phyloP scores from a whole-genome alignment of 176 grass and related monocot species.

The Cymbopogon citratus region DNA sequence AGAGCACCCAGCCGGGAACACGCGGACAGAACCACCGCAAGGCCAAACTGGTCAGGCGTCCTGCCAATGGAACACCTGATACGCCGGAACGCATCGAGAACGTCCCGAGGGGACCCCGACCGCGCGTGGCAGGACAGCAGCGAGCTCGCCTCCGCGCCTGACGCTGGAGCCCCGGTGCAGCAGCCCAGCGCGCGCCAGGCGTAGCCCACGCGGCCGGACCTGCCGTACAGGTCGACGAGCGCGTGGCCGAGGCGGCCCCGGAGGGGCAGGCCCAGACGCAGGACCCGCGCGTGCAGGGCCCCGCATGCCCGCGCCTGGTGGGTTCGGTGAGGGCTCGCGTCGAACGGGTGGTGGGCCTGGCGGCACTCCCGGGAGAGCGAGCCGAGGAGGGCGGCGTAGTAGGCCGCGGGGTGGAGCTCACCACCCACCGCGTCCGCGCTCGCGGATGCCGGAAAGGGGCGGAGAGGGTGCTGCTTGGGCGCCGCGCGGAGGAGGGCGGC shows the following conservation, averaged over 20 bases:
- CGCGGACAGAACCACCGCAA: conserved; percentile 45
- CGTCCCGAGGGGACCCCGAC: conserved; percentile 25
- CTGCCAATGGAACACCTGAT: conserved; percentile 2
- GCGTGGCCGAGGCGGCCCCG: conserved; percentile 16
- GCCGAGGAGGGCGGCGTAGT: conserved; percentile 29
- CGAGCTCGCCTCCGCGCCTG: conserved; percentile 38
- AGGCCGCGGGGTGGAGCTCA: background rate
- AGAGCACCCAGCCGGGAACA: conserved; percentile 28
- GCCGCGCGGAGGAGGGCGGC: background rate
- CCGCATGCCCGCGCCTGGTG: conserved; percentile 28
- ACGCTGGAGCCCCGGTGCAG: background rate
- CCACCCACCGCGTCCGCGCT: background rate
- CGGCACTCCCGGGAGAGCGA: conserved; percentile 30
- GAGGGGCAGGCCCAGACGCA: conserved; percentile 31
- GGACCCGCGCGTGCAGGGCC: conserved; percentile 25
- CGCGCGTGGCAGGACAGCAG: conserved; percentile 37
- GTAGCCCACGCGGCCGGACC: conserved; percentile 26
- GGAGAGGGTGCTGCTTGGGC: background rate
- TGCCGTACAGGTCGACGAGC: conserved; percentile 54
- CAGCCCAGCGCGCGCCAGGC: conserved; percentile 31
- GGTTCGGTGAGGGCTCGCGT: conserved; percentile 1
- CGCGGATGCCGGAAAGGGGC: background rate
- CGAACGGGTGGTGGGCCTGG: conserved; percentile 29
- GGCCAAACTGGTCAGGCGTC: conserved; percentile 47
- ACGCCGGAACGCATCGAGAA: conserved; percentile 26